phyloP scores from a whole-genome alignment of 2,329 filamentous ascomycete species.

The Alternaria brassicae region DNA sequence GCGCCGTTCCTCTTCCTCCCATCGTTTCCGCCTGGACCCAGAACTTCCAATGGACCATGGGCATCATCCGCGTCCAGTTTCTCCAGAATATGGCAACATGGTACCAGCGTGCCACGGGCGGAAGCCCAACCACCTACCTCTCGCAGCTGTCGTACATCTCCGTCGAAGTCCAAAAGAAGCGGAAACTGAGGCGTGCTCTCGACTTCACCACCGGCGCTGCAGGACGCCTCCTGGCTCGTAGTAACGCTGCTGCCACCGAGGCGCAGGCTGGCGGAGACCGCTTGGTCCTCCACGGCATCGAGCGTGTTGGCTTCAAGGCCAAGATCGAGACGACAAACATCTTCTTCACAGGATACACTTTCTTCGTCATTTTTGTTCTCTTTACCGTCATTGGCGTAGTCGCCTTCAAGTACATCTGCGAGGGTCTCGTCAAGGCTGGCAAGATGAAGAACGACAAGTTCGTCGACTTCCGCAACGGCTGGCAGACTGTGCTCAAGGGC shows the following conservation, averaged over 20 bases:
- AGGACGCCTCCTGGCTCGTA: conserved; percentile 48
- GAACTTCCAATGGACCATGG: conserved; percentile 98
- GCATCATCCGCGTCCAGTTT: conserved; percentile 86
- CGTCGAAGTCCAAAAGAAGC: conserved; percentile 83
- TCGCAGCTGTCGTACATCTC: conserved; percentile 76
- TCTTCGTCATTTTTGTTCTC: conserved; percentile 85
- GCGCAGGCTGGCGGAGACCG: conserved; percentile 41
- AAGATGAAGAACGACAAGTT: conserved; percentile 88
- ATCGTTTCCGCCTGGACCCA: conserved; percentile 94
- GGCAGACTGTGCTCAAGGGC: conserved; percentile 90
- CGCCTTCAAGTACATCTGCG: conserved; percentile 81
- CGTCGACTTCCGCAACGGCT: conserved; percentile 91
- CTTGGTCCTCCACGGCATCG: conserved; percentile 76
- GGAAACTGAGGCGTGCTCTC: conserved; percentile 56
- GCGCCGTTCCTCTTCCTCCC: conserved; percentile 79
- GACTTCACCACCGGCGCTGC: conserved; percentile 30
- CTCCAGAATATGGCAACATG: conserved; percentile 89
- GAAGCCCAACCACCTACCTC: conserved; percentile 79
- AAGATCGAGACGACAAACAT: conserved; percentile 89
- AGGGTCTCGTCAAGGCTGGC: conserved; percentile 74
- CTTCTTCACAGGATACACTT: conserved; percentile 88
- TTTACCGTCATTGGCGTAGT: conserved; percentile 75
- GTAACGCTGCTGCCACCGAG: conserved; percentile 57
- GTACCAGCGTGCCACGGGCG: conserved; percentile 94
- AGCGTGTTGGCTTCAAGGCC: conserved; percentile 86